Conservation (phyloP, 805 yeast genomes). For the Dipodascopsis uninucleata region DNA sequence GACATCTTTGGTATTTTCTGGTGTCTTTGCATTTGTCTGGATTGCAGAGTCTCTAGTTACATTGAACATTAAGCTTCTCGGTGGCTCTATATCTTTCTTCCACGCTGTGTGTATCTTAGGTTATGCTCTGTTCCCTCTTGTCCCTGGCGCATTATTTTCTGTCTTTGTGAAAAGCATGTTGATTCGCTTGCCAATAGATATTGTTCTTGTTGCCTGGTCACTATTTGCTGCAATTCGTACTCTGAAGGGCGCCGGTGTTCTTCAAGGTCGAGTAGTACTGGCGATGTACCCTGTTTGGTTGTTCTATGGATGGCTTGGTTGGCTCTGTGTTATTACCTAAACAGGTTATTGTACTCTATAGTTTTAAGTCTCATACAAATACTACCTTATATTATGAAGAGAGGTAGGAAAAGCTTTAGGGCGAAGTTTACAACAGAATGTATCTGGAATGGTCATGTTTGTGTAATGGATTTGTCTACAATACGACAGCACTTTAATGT, state of each 20-base stretch:
- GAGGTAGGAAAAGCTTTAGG: no score
- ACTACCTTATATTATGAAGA: no score
- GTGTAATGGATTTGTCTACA: no score
- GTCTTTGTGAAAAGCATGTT: slow-evolving; percentile 48
- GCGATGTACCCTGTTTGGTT: slow-evolving; percentile 66
- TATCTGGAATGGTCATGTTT: no score
- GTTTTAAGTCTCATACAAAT: no score
- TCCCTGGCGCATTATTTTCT: slow-evolving; percentile 50
- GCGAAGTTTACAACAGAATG: no score
- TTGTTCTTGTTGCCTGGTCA: slow-evolving; percentile 56
- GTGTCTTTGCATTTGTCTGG: slow-evolving; percentile 64
- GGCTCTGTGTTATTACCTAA: slow-evolving; percentile 62
- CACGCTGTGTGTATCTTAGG: slow-evolving; percentile 69
- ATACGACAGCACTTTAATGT: no score
- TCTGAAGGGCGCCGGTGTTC: slow-evolving; percentile 58
- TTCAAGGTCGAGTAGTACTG: slow-evolving; percentile 55
- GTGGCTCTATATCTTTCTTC: slow-evolving; percentile 59
- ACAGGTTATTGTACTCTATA: no score
- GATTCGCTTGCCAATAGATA: slow-evolving; percentile 47
- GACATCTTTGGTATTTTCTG: slow-evolving; percentile 57
- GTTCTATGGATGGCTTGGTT: slow-evolving; percentile 58
- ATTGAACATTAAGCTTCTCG: slow-evolving; percentile 59
- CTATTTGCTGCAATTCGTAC: slow-evolving; percentile 60
- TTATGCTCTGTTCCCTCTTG: slow-evolving; percentile 64
- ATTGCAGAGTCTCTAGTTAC: slow-evolving; percentile 58